Evolutionary conservation across 768 basidiomycete genomes (phyloP), one percentile per base, ranked within the genome.

Genomic region (Lactarius indigo): DNA sequence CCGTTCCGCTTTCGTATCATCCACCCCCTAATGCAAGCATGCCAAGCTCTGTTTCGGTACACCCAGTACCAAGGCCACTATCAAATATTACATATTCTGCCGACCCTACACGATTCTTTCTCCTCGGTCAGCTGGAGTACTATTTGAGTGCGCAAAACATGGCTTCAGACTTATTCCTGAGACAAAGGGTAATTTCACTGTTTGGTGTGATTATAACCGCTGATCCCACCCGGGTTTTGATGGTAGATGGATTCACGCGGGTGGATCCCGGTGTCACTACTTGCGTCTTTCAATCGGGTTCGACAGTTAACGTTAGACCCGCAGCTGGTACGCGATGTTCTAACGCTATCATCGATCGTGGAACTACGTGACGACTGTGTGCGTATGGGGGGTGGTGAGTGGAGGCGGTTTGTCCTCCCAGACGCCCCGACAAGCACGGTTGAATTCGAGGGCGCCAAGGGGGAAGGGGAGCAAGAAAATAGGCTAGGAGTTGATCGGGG

Each of bases 101-200:
- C 15, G 92, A 95, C 72, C 77, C 84, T 28, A 86, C 83, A 59
- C 76, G 87, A 58, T 89, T 82, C 72, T 87, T 84, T 74, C 79
- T 96, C 31, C 83, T 96, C 54, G 88, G 86, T 1, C 91, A 96
- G 76, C 78, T 96, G 60, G 96, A 96, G 77, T 97, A 94, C 76
- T 98, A 96, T 78, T 81, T 98, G 71, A 92, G 93, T 71, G 81
- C 89, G 64, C 88, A 97, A 74, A 97, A 96, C 74, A 82, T 98
- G 79, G 90, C 85, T n/a, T 85, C 87, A 74, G 95, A 98, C 75
- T 83, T 90, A 70, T 96, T 84, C 78, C 80, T 98, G 41, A 83
- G 93, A 61, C 83, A 87, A 77, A 81, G 85, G 79, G 94, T 92
- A 63, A 61, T 50, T 31, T 57, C 20, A 30, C 31, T 18, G 10